phyloP scores from a whole-genome alignment of 177 flowering plant genomes.

The Vitis hybrid region DNA sequence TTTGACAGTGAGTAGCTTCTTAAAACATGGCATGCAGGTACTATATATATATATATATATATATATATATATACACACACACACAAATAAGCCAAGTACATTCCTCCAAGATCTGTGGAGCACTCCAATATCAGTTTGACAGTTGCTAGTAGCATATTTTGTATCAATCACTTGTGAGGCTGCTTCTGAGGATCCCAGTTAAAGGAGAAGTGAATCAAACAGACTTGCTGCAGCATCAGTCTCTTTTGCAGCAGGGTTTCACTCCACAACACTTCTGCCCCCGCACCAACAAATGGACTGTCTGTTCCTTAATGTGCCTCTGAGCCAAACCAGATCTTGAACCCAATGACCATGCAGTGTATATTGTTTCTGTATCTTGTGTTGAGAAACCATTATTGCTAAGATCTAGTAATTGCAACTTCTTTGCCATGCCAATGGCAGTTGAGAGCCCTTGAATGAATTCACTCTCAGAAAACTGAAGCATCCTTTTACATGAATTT shows the following conservation, averaged over 20 bases:
- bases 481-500: constrained; percentile 33
- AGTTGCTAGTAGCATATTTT: no score
- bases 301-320: constrained; percentile 48
- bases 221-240: constrained; percentile 14
- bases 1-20: no score
- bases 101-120: no score
- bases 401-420: constrained; percentile 59
- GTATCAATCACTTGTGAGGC: no score
- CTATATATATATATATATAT: no score
- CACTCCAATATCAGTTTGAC: no score
- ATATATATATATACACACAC: no score
- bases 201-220: no score
- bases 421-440: constrained; percentile 56
- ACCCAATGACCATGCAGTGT: constrained; percentile 58
- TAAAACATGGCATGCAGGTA: no score
- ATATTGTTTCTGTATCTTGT: constrained; percentile 45
- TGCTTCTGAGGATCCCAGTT: background rate
- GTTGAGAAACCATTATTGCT: constrained; percentile 72
- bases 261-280: constrained; percentile 61
- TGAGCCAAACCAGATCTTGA: constrained; percentile 30
- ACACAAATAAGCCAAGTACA: no score
- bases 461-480: constrained; percentile 22
- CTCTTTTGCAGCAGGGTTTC: constrained; percentile 70
- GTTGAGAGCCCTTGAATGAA: constrained; percentile 48
- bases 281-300: constrained; percentile 53